Evolutionary conservation across 2,329 filamentous ascomycete species (phyloP).

Genomic region (Pseudogymnoascus sp.): DNA sequence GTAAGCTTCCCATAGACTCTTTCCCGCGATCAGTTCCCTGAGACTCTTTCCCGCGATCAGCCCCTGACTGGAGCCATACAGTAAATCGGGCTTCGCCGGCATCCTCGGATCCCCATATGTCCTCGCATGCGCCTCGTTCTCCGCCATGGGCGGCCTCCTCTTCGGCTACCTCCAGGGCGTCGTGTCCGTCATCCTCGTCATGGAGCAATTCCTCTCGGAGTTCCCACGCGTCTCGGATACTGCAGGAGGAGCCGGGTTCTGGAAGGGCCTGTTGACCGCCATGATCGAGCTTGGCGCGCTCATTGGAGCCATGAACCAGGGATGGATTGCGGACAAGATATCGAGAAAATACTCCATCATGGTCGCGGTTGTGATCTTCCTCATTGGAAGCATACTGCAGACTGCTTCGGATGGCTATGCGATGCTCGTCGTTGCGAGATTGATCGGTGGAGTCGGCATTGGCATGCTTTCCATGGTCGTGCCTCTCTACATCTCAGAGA

Average conservation of each 20-base stretch:
- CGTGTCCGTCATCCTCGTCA: slow-evolving; percentile 34
- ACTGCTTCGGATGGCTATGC: slow-evolving; percentile 44
- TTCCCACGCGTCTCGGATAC: slow-evolving; percentile 30
- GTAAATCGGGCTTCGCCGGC: slow-evolving; percentile 25
- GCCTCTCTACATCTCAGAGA: slow-evolving; percentile 48
- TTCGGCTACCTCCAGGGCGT: slow-evolving; percentile 39
- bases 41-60: not conserved
- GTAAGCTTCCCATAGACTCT: not conserved
- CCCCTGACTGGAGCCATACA: not conserved
- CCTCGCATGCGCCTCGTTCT: slow-evolving; percentile 29
- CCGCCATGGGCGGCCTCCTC: slow-evolving; percentile 35
- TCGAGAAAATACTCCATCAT: slow-evolving; percentile 46
- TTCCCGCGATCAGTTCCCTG: not conserved
- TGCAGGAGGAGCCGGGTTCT: slow-evolving; percentile 25
- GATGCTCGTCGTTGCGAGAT: slow-evolving; percentile 43
- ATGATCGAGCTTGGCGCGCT: slow-evolving; percentile 50
- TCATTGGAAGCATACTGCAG: slow-evolving; percentile 43
- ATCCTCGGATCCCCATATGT: slow-evolving; percentile 31
- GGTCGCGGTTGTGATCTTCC: slow-evolving; percentile 44
- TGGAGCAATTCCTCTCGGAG: slow-evolving; percentile 30
- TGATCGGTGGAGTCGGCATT: slow-evolving; percentile 46
- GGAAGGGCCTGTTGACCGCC: slow-evolving; percentile 38
- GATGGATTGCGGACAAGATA: slow-evolving; percentile 45
- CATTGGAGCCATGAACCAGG: slow-evolving; percentile 37
- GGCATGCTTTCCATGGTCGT: slow-evolving; percentile 45